A percentile compares a stretch with the other conserved stretches of the same genome.
Evolutionary conservation across 345 rosid species (phyloP).

Genomic region (Adansonia digitata): DNA sequence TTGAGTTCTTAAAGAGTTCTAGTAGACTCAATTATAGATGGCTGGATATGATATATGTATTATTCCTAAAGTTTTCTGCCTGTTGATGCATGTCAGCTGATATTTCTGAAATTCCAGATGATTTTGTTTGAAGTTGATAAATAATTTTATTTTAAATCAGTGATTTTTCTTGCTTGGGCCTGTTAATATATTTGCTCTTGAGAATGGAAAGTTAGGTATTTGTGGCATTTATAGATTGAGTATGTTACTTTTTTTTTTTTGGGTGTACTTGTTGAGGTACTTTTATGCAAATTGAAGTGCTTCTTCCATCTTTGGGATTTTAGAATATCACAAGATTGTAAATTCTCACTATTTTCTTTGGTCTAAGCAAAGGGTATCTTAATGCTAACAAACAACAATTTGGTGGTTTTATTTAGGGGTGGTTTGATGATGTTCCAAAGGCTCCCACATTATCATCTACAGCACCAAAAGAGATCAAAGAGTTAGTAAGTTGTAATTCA

Average conservation of each 20-base stretch:
- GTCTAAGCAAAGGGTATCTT: background rate
- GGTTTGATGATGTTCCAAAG: conserved; percentile 10
- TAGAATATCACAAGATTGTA: background rate
- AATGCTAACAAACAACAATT: background rate
- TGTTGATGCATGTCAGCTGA: background rate
- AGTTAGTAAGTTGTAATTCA: conserved; percentile 45
- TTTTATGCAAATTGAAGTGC: background rate
- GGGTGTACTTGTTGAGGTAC: background rate
- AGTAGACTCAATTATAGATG: background rate
- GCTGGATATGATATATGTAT: background rate
- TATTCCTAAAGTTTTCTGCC: background rate
- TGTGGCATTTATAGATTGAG: background rate
- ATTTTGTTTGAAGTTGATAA: background rate
- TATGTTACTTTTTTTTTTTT: too few relatives aligned
- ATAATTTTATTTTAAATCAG: background rate
- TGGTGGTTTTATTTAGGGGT: background rate
- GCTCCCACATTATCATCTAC: conserved; percentile 5
- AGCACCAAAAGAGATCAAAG: conserved; percentile 64
- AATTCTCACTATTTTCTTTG: background rate
- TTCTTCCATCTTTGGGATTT: background rate
- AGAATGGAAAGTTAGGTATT: background rate
- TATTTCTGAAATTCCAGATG: background rate
- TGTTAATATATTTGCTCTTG: background rate
- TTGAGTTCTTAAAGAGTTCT: background rate
- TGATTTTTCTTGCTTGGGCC: background rate